Evolutionary conservation across 306 rosid genomes (phyloP), one percentile per base, ranked within the genome.

Genomic region (Casuarina cunninghamiana): DNA sequence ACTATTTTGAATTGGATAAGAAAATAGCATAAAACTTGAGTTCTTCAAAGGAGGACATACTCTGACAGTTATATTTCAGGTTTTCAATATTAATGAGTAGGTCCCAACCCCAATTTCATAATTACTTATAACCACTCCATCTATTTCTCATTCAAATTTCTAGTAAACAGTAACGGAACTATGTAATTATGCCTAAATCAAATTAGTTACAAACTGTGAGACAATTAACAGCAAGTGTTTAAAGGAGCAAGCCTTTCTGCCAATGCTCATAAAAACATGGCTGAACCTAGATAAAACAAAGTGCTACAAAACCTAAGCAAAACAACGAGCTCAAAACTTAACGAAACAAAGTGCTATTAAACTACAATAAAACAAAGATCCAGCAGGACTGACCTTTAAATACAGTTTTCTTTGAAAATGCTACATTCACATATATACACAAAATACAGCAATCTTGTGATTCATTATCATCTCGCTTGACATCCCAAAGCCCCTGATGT

Each of bases 351-450:
- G 32, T 26, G 32, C 32, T 26, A 26, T 26, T 26, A 26, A 26
- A 26, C 32, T 26, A 26, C 32, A 26, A 63, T 70, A 81, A 61
- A 53, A 38, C 5, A 71, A 75, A 44, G 66, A 73, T 4, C 5
- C 10, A n/a, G 44, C 82, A 77, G 53, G 42, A 21, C 87, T 82
- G 9, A 95, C 99, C 99, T 95, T 82, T 90, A 83, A 83, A 95
- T 32, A 93, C 89, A 65, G 99, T 95, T 89, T 80, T 90, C 83
- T 88, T 93, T 6, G 86, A 87, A 86, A 95, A 93, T 78, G 91
- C 90, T 53, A 95, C 94, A 81, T 93, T 88, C 80, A 90, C 88
- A 77, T 93, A 91, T 72, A 95, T 86, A 63, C 80, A 79, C 74
- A 95, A 84, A 74, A 70, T 74, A 83, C 96, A 87, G 86, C 89